A percentile compares a stretch with the other conserved stretches of the same genome.
These are phyloP conservation scores for Eudorina sp. DNA, from an alignment of 139 green algal species.

Conservation along the genomic window DNA sequence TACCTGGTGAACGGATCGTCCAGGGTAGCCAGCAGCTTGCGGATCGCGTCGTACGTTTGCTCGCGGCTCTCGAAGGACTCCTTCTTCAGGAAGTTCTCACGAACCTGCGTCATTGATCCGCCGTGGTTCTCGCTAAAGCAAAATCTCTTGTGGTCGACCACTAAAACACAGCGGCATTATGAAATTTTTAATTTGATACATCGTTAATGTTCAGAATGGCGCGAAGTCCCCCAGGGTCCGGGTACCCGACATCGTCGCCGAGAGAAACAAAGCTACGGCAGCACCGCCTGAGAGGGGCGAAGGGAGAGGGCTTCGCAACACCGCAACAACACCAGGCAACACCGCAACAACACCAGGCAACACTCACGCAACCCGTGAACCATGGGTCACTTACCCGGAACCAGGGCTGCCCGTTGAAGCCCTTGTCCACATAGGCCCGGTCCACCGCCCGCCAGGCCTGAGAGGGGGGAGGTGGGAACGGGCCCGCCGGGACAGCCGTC, in stretches of 20 bases:
- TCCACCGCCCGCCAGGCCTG: slow-evolving; percentile 95
- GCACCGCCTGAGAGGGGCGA: too few species aligned
- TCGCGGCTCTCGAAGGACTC: slow-evolving; percentile 50
- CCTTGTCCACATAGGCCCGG: slow-evolving; percentile 97
- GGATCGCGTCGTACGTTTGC: slow-evolving; percentile 91
- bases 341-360: neutral
- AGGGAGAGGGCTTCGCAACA: too few species aligned
- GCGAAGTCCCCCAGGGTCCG: too few species aligned
- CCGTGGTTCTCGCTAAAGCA: neutral
- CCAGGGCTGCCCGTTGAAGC: slow-evolving; percentile 96
- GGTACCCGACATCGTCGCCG: too few species aligned
- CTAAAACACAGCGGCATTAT: too few species aligned
- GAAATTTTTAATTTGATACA: too few species aligned
- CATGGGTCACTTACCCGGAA: slow-evolving; percentile 83
- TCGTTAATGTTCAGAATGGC: too few species aligned
- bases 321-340: neutral
- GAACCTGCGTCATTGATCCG: slow-evolving; percentile 58
- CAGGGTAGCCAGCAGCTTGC: slow-evolving; percentile 84
- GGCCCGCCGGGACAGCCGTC: neutral
- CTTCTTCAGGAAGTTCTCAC: slow-evolving; percentile 78
- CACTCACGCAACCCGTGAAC: too few species aligned
- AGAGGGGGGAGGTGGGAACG: neutral
- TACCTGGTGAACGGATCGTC: slow-evolving; percentile 97
- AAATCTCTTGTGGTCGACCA: neutral
- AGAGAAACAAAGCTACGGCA: too few species aligned